Conservation (phyloP, 2,329 filamentous ascomycete genomes). For the Aspergillus terreus region DNA sequence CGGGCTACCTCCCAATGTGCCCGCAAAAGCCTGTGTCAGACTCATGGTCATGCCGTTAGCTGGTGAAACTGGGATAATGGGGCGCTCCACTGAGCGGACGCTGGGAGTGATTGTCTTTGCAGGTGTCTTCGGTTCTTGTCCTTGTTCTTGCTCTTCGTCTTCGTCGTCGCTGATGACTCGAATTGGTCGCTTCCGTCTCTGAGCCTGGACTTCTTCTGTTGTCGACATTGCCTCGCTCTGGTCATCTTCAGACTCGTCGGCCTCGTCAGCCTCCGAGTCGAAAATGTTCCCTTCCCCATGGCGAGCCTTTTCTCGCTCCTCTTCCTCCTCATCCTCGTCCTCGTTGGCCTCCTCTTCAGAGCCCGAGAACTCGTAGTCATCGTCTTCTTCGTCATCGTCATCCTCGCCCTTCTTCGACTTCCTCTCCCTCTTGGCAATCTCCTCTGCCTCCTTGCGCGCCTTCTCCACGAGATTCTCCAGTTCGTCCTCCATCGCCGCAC, state of each 20-base stretch:
- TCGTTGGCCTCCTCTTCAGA: constrained; percentile 41
- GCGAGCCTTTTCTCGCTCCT: constrained; percentile 19
- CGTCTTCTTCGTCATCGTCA: constrained; percentile 32
- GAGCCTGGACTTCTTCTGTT: constrained; percentile 42
- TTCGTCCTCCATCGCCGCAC: constrained; percentile 73
- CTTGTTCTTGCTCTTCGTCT: constrained; percentile 48
- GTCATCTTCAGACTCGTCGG: constrained; percentile 37
- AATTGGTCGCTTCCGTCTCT: constrained; percentile 48
- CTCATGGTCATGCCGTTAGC: constrained; percentile 53
- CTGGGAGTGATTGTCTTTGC: constrained; percentile 26
- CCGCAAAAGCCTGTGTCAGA: constrained; percentile 85
- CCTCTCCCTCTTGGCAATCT: constrained; percentile 73
- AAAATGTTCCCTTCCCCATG: constrained; percentile 19
- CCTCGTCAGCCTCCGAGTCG: constrained; percentile 39
- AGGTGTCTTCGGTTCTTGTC: constrained; percentile 32
- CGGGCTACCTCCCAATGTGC: constrained; percentile 71
- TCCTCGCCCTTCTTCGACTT: constrained; percentile 58
- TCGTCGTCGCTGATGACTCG: constrained; percentile 67
- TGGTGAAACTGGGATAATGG: constrained; percentile 65
- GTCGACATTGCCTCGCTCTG: constrained; percentile 26
- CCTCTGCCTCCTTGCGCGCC: constrained; percentile 74
- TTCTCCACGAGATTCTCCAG: constrained; percentile 86
- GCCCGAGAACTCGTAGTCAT: constrained; percentile 43
- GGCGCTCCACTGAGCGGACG: constrained; percentile 37
- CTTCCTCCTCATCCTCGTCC: constrained; percentile 26